Percentiles rank a stretch among this genome's conserved stretches.
Evolutionary conservation across 495 filamentous ascomycete species (phyloP).

Genomic region (Penicillium mononematosum): DNA sequence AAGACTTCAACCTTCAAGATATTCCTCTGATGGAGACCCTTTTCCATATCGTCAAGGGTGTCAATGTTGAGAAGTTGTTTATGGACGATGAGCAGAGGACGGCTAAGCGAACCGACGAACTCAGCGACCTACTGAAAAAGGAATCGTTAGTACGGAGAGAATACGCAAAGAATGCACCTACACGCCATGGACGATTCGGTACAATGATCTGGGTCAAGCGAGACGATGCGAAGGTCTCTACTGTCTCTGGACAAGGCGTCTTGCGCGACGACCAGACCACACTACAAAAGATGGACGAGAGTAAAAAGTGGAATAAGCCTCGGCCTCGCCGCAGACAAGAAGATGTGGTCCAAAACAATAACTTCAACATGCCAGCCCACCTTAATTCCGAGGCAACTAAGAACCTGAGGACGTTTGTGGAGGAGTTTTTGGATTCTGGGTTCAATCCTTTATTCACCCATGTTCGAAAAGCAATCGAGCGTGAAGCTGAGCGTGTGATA

Average conservation of each 20-base stretch:
- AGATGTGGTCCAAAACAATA: conserved; percentile 58
- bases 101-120: conserved; percentile 67
- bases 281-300: conserved; percentile 84
- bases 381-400: conserved; percentile 66
- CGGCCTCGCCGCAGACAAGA: conserved; percentile 61
- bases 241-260: conserved; percentile 83
- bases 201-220: conserved; percentile 97
- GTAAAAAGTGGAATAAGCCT: conserved; percentile 87
- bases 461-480: conserved; percentile 83
- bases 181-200: conserved; percentile 90
- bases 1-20: conserved; percentile 89
- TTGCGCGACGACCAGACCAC: conserved; percentile 70
- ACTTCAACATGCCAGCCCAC: conserved; percentile 71
- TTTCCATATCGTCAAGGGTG: conserved; percentile 87
- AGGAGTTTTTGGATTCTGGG: conserved; percentile 90
- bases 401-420: conserved; percentile 77
- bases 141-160: conserved; percentile 77
- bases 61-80: conserved; percentile 83
- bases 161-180: conserved; percentile 76
- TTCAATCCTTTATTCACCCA: conserved; percentile 94
- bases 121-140: conserved; percentile 68
- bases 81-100: conserved; percentile 70
- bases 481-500: conserved; percentile 81
- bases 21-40: conserved; percentile 82
- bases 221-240: conserved; percentile 74